These are phyloP conservation scores for Anthracocystis walkeri DNA, from an alignment of 1,284 basidiomycete genomes.

Conservation along the genomic window DNA sequence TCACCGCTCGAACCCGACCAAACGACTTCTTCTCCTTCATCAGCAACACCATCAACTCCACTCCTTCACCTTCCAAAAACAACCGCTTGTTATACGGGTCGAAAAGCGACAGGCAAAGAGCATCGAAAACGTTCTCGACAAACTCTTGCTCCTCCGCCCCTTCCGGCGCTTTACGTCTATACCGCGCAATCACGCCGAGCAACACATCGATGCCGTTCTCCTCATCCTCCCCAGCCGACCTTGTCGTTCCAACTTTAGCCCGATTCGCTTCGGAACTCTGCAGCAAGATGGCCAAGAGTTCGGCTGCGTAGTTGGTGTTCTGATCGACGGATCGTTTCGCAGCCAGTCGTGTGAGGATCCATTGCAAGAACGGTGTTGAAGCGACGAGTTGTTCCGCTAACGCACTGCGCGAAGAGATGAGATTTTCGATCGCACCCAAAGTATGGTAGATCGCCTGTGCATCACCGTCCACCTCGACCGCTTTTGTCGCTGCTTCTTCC, in stretches of 20 bases:
- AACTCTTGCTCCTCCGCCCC: conserved; percentile 93
- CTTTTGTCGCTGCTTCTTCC: conserved; percentile 20
- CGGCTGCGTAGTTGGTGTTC: conserved; percentile 71
- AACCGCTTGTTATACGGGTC: conserved; percentile 49
- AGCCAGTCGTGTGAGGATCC: conserved; percentile 79
- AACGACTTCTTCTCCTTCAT: conserved; percentile 85
- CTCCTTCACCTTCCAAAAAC: conserved; percentile 84
- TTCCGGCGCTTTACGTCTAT: conserved; percentile 81
- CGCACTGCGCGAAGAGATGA: conserved; percentile 84
- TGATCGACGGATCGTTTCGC: conserved; percentile 43
- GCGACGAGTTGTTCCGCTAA: conserved; percentile 76
- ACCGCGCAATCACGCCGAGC: conserved; percentile 79
- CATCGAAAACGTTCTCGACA: conserved; percentile 95
- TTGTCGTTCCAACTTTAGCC: conserved; percentile 10
- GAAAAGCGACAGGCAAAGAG: conserved; percentile 80
- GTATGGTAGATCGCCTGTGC: conserved; percentile 61
- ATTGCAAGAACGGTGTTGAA: conserved; percentile 81
- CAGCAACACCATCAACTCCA: conserved; percentile 95
- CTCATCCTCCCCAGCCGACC: conserved; percentile 69
- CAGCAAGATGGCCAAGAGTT: conserved; percentile 85
- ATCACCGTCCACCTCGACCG: conserved; percentile 52
- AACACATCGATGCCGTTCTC: conserved; percentile 82
- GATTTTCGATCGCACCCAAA: conserved; percentile 87
- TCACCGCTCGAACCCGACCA: conserved; percentile 72
- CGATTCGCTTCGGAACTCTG: conserved; percentile 71